A percentile compares a stretch with the other conserved stretches of the same genome.
Conservation (phyloP, 2,329 filamentous ascomycete genomes). For the Diaporthe sp. region DNA sequence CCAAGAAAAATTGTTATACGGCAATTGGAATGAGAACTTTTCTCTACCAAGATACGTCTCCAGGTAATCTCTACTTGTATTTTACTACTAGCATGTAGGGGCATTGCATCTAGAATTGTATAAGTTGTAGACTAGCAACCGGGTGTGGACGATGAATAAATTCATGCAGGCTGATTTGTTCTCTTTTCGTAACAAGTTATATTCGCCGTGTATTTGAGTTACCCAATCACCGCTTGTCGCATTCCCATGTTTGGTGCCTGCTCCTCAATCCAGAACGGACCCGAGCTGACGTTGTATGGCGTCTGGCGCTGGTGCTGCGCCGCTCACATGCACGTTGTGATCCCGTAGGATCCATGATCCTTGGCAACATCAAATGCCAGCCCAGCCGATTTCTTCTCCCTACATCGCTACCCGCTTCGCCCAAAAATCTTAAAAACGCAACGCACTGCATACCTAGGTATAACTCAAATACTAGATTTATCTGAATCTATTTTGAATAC, state of each 20-base stretch:
- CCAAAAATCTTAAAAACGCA: no score
- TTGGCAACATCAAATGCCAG: neutral
- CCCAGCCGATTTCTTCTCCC: neutral
- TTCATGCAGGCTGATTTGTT: no score
- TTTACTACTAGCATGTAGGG: no score
- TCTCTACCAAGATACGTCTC: no score
- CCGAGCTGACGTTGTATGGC: neutral
- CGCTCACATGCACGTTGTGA: neutral
- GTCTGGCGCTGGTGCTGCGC: neutral
- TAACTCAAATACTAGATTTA: no score
- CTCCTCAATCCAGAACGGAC: neutral
- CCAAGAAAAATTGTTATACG: no score
- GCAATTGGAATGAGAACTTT: no score
- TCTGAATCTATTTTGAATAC: no score
- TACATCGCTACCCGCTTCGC: neutral
- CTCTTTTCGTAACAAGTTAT: neutral
- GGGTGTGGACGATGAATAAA: neutral
- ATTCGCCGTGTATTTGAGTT: neutral
- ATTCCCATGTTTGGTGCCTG: neutral
- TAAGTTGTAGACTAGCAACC: neutral
- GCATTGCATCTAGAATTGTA: neutral
- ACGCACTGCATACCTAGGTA: no score
- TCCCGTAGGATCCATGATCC: neutral
- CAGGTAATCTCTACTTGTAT: no score
- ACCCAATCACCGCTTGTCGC: neutral